phyloP scores from a whole-genome alignment of 176 grass and related monocot species.

The Tillandsia fasciculata region DNA sequence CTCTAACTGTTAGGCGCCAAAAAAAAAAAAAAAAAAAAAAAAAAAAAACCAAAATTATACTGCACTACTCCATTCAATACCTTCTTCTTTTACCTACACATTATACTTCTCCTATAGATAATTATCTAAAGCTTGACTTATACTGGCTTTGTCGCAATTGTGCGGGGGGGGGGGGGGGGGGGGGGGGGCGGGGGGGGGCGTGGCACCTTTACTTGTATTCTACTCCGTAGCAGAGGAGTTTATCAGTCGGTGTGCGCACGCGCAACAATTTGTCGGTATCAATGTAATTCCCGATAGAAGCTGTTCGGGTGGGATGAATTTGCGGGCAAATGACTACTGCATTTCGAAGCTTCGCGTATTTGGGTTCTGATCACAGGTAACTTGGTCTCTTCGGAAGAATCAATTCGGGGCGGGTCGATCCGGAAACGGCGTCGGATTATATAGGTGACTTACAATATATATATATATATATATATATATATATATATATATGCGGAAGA shows the following conservation, averaged over 20 bases:
- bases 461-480: too few relatives aligned
- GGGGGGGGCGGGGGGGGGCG: too few relatives aligned
- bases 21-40: slow-evolving; percentile 15
- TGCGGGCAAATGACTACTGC: not conserved
- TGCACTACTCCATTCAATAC: not conserved
- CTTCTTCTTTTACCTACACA: not conserved
- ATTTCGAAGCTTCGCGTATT: too few relatives aligned
- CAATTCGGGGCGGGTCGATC: too few relatives aligned
- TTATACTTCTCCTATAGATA: slow-evolving; percentile 25
- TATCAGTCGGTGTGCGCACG: not conserved
- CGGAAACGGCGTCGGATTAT: not conserved
- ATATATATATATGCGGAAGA: too few relatives aligned
- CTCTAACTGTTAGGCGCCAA: slow-evolving; percentile 49
- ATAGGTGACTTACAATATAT: slow-evolving; percentile 8
- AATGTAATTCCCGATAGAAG: not conserved
- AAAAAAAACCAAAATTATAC: slow-evolving; percentile 10
- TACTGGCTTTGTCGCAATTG: not conserved
- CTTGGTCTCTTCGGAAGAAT: not conserved
- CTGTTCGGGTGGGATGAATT: not conserved
- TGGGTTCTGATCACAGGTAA: not conserved
- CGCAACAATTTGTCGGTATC: not conserved
- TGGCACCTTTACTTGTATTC: too few relatives aligned
- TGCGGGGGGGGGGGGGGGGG: too few relatives aligned
- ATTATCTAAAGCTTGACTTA: slow-evolving; percentile 55
- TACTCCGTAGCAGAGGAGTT: too few relatives aligned